Base-by-base conservation (phyloP, 257 asterid species). In the Ilex asprella region DNA sequence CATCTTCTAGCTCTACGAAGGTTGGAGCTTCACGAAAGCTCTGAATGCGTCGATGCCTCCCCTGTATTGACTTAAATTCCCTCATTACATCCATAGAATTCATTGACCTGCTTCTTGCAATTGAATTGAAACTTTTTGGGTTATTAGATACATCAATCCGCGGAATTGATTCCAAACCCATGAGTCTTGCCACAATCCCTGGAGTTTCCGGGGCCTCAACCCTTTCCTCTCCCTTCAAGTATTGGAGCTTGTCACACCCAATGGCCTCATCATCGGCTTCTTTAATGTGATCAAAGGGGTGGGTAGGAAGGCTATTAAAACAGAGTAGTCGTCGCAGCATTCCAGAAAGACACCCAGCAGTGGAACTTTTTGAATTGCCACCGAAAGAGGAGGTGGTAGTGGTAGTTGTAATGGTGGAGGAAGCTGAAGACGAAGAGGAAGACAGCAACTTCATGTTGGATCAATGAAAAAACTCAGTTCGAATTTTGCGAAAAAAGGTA, bases 111-210 rank as follows among this genome's bases (percentile, higher is more conserved):
- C 81, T 80, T 21, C 73, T 68, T 2, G 70, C 41, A 29, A 59
- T 39, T 0, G 77, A 68, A 29, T 47, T 78, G 13, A 43, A 57
- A 41, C 61, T 46, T 16, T 55, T 53, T 2, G 4, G 6, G 14
- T 35, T 32, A 12, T 41, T 46, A 44, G 27, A 21, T 21, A 57
- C 41, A 21, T 55, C 62, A 15, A 31, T n/a, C 16, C 47, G 47
- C 2, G 94, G 88, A 66, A 78, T 13, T 0, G 91, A 74, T 2
- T 85, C 91, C 8, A 87, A 14, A 13, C 96, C 96, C 96, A 87
- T 87, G 1, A 87, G 71, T 71, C 84, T 68, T 8, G 96, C 94
- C 69, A 87, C 88, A 0, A 85, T 12, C 16, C 84, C 79, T 0
- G 88, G 84, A 2, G 81, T 54, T 10, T 62, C 55, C 16, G 69